These are phyloP conservation scores for Syzygium malaccense DNA, from an alignment of 441 rosid species.

Conservation along the genomic window DNA sequence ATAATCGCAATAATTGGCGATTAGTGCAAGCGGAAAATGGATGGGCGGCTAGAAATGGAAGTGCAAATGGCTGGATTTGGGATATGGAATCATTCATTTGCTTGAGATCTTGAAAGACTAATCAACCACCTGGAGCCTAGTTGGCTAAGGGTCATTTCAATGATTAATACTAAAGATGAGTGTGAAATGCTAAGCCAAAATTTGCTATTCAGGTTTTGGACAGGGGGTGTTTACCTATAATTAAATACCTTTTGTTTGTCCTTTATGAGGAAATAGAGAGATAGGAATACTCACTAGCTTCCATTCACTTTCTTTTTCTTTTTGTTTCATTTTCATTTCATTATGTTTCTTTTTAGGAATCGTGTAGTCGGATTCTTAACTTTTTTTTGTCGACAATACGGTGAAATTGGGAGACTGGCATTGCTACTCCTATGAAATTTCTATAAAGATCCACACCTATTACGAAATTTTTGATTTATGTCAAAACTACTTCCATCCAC, in stretches of 20 bases:
- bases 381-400: background rate
- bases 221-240: background rate
- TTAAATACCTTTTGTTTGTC: background rate
- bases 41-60: background rate
- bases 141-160: background rate
- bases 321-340: background rate
- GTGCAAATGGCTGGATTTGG: background rate
- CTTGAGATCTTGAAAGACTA: background rate
- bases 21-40: background rate
- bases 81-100: background rate
- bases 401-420: background rate
- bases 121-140: background rate
- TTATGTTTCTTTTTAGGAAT: background rate
- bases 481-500: background rate
- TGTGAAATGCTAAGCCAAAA: background rate
- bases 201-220: background rate
- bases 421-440: background rate
- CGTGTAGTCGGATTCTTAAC: background rate
- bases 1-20: background rate
- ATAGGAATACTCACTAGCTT: background rate
- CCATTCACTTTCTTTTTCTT: background rate
- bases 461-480: background rate
- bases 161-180: background rate
- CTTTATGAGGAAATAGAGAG: background rate
- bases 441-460: background rate